These are phyloP conservation scores for Stylonectria norvegica DNA, from an alignment of 2,329 filamentous ascomycete genomes.

Conservation along the genomic window DNA sequence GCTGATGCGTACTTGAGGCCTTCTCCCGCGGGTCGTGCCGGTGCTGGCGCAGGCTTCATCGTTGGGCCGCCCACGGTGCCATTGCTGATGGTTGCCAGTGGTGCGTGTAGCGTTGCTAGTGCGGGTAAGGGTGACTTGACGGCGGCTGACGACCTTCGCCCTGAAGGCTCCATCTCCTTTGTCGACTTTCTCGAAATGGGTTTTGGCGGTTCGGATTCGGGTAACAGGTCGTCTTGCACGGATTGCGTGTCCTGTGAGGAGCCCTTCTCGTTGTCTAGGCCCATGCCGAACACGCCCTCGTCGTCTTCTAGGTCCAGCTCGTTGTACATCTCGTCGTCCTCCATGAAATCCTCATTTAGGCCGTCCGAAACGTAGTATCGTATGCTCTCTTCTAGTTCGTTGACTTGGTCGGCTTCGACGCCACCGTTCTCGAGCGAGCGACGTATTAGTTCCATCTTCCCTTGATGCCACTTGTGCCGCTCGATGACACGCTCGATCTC, in stretches of 20 bases:
- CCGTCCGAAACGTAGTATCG: conserved; percentile 93
- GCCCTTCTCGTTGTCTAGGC: conserved; percentile 73
- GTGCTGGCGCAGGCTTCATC: conserved; percentile 92
- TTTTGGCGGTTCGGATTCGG: conserved; percentile 55
- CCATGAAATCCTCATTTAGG: conserved; percentile 82
- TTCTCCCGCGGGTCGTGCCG: conserved; percentile 80
- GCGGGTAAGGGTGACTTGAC: conserved; percentile 93
- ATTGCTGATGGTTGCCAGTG: conserved; percentile 59
- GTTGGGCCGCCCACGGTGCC: conserved; percentile 51
- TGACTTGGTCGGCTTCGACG: conserved; percentile 82
- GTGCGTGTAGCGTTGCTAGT: conserved; percentile 81
- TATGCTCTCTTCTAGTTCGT: conserved; percentile 86
- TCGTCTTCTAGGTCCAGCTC: conserved; percentile 90
- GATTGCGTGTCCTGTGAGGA: conserved; percentile 97
- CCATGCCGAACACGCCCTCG: conserved; percentile 81
- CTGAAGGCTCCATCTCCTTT: conserved; percentile 54
- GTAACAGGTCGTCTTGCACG: conserved; percentile 71
- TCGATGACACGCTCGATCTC: conserved; percentile 83
- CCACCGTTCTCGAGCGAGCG: conserved; percentile 89
- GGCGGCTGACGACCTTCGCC: conserved; percentile 74
- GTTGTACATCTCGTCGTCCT: conserved; percentile 94
- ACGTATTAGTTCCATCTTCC: conserved; percentile 85
- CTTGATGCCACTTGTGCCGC: conserved; percentile 93
- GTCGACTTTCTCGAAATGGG: conserved; percentile 52
- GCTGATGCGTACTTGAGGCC: conserved; percentile 96